A percentile compares a stretch with the other conserved stretches of the same genome.
phyloP scores from a whole-genome alignment of 345 rosid genomes.

The Ceriops zippeliana region DNA sequence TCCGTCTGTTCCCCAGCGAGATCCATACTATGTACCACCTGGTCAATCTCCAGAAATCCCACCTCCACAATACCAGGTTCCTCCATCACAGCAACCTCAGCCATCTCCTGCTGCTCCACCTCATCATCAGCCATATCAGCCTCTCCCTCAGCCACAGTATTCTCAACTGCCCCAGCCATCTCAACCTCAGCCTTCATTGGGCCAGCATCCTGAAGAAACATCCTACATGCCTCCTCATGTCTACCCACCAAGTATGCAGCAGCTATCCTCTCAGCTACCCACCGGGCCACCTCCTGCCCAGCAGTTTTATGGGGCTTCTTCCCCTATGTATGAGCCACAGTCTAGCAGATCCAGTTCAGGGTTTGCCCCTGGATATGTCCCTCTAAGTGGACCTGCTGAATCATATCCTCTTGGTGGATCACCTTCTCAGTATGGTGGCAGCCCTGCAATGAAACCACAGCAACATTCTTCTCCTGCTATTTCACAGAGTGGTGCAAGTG shows the following conservation, averaged over 20 bases:
- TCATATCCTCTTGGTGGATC: constrained; percentile 49
- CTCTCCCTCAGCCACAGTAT: constrained; percentile 45
- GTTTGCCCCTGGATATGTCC: constrained; percentile 54
- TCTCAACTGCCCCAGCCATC: constrained; percentile 52
- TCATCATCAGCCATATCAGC: constrained; percentile 58
- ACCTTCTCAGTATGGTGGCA: constrained; percentile 55
- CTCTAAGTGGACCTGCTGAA: constrained; percentile 49
- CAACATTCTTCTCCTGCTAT: constrained; percentile 39
- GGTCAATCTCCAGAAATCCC: constrained; percentile 59
- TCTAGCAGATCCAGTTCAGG: constrained; percentile 57
- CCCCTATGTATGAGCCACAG: constrained; percentile 53
- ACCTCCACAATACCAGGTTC: constrained; percentile 58
- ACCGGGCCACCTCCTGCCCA: constrained; percentile 54
- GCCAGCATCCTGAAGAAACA: constrained; percentile 66
- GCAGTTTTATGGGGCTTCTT: constrained; percentile 53
- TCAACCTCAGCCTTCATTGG: constrained; percentile 48
- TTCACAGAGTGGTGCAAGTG: constrained; percentile 42
- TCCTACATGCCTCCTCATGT: constrained; percentile 50
- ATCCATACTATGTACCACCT: constrained; percentile 56
- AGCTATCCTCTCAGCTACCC: constrained; percentile 54
- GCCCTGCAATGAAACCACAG: constrained; percentile 48
- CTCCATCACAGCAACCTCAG: constrained; percentile 46
- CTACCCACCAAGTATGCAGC: constrained; percentile 53
- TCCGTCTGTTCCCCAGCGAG: constrained; percentile 57
- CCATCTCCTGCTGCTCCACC: constrained; percentile 41